A percentile compares a stretch with the other conserved stretches of the same genome.
Conservation (phyloP, 2,329 filamentous ascomycete species). For the Exutisphaerella laricina region DNA sequence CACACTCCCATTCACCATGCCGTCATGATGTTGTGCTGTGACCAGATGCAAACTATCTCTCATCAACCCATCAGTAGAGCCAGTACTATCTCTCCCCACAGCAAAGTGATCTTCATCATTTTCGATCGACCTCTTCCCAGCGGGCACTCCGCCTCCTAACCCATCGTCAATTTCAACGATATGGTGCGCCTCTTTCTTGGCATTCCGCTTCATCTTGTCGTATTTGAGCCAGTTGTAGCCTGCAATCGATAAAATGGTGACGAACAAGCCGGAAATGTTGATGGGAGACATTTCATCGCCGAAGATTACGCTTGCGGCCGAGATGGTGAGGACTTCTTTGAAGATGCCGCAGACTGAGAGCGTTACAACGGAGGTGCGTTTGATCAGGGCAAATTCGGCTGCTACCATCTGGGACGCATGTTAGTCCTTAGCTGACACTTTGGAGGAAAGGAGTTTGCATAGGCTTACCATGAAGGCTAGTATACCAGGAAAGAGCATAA, state of each 20-base stretch:
- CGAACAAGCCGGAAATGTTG: constrained; percentile 80
- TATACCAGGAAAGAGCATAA: constrained; percentile 81
- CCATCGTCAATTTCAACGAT: constrained; percentile 33
- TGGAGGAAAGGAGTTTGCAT: too few relatives aligned
- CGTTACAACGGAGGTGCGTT: constrained; percentile 93
- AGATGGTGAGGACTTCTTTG: constrained; percentile 97
- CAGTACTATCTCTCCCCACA: constrained; percentile 24
- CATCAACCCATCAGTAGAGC: constrained; percentile 26
- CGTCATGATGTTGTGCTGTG: constrained; percentile 20
- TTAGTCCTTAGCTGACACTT: too few relatives aligned
- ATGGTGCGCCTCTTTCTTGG: constrained; percentile 46
- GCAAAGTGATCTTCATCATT: constrained; percentile 16
- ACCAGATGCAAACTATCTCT: constrained; percentile 18
- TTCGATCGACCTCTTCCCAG: constrained; percentile 4
- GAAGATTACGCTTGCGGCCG: constrained; percentile 80
- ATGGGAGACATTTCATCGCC: constrained; percentile 79
- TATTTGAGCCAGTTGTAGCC: constrained; percentile 97
- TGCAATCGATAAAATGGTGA: constrained; percentile 77
- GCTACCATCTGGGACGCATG: too few relatives aligned
- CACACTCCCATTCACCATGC: constrained; percentile 11
- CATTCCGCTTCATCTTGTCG: constrained; percentile 75
- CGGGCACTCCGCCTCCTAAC: constrained; percentile 26
- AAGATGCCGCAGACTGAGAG: constrained; percentile 96
- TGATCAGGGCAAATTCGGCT: constrained; percentile 88
- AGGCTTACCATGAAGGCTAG: constrained; percentile 89